Conservation (phyloP, 73 alveolate species). For the Symbiodinium natans region DNA sequence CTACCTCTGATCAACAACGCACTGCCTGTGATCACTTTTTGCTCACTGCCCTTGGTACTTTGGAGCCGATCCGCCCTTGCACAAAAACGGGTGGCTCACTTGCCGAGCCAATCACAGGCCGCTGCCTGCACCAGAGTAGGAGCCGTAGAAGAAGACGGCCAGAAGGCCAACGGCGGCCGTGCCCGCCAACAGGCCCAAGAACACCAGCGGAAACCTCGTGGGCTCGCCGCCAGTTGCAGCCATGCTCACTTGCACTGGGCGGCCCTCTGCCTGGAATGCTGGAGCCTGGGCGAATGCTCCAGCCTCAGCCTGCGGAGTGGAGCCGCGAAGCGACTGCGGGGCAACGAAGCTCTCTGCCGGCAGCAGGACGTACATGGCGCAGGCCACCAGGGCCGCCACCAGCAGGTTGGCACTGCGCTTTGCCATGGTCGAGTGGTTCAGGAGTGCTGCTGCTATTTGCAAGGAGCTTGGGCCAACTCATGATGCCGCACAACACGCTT, state of each 20-base stretch:
- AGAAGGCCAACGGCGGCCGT: constrained; percentile 56
- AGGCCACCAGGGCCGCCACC: constrained; percentile 90
- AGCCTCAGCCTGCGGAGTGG: constrained; percentile 53
- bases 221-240: constrained; percentile 91
- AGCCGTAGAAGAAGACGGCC: constrained; percentile 91
- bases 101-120: constrained; percentile 27
- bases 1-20: too few relatives aligned
- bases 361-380: constrained; percentile 91
- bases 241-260: constrained; percentile 86
- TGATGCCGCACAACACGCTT: too few relatives aligned
- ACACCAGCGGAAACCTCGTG: constrained; percentile 45
- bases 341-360: constrained; percentile 85
- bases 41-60: too few relatives aligned
- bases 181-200: constrained; percentile 92
- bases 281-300: constrained; percentile 93
- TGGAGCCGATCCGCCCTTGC: too few relatives aligned
- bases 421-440: background rate
- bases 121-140: constrained; percentile 93
- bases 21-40: too few relatives aligned
- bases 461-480: background rate
- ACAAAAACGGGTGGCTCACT: too few relatives aligned
- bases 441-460: background rate
- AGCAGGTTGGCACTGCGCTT: constrained; percentile 81
- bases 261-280: constrained; percentile 87
- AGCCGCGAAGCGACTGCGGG: constrained; percentile 83